Base-by-base conservation (phyloP, 441 rosid genomes). In the Mallotus japonicus region DNA sequence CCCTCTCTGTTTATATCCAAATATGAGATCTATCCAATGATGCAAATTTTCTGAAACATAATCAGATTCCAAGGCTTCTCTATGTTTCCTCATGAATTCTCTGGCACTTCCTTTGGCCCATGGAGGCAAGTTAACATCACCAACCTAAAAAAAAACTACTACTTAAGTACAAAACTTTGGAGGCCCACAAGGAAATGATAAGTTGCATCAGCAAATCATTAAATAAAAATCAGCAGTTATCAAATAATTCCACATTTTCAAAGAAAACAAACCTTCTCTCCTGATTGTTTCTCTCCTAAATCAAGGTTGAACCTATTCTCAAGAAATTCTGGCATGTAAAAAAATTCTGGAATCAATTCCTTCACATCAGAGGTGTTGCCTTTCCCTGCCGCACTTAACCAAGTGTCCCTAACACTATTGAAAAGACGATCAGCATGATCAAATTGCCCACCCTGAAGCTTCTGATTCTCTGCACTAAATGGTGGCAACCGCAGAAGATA, bases 361-460 rank as follows among this genome's bases (percentile, higher is more conserved):
- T 97, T 97, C 77, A 97, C 99, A 83, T 97, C 99, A 71, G 99
- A 95, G 34, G 99, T 95, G 76, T 97, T 95, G 53, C 97, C 99
- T 77, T 88, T 95, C 81, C 99, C 99, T 57, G 99, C 96, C 74
- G 99, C 99, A 89, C 99, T 97, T 63, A 77, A 84, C 99, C 99
- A 97, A 79, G 99, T 97, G 73, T 95, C 99, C 90, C 85, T 83
- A 68, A 97, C 76, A 78, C 97, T 84, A 81, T 90, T 92, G 81
- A 97, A 97, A 74, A 97, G 98, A 74, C 99, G 94, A 87, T 97
- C 99, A 75, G 99, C 99, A 83, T 97, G 99, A 84, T 97, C 99
- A 68, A 97, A 97, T 83, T 97, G 98, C 73, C 99, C 99, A 34
- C 99, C 99, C 77, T 97, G 99, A 70, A 97, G 91, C 90, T 96